Evolutionary conservation across 768 basidiomycete genomes (phyloP).

Genomic region (Termitomyces sp.): DNA sequence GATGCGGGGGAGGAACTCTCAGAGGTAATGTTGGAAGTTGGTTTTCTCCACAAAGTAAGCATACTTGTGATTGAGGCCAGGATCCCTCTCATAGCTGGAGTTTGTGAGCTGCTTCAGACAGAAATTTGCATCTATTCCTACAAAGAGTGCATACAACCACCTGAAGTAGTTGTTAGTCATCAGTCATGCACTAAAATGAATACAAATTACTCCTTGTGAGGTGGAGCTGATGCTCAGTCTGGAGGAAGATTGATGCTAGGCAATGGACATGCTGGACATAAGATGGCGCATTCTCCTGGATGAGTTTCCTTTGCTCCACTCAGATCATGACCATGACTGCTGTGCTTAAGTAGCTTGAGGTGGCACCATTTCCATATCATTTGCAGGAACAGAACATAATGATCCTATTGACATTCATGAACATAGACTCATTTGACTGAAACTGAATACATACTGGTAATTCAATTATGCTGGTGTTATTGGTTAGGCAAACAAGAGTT

Average conservation of each 20-base stretch:
- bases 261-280: too few relatives aligned
- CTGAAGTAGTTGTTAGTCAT: constrained; percentile 6
- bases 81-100: constrained; percentile 21
- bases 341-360: too few relatives aligned
- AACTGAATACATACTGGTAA: too few relatives aligned
- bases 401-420: not conserved
- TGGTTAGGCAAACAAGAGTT: constrained; percentile 15
- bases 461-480: too few relatives aligned
- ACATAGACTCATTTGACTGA: too few relatives aligned
- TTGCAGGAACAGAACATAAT: not conserved
- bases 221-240: constrained; percentile 14
- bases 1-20: constrained; percentile 15
- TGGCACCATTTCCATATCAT: constrained; percentile 13
- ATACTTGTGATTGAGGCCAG: constrained; percentile 29
- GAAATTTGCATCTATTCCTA: too few relatives aligned
- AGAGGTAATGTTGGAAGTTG: constrained; percentile 19
- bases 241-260: constrained; percentile 23
- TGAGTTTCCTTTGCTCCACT: constrained; percentile 6
- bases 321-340: constrained; percentile 14
- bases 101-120: too few relatives aligned
- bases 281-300: constrained; percentile 19
- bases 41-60: constrained; percentile 22
- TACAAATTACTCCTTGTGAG: constrained; percentile 11
- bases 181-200: not conserved
- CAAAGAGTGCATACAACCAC: constrained; percentile 21